Evolutionary conservation across 148 eudicot genomes (phyloP), one percentile per base, ranked within the genome.

Genomic region (Nepenthes gracilis): DNA sequence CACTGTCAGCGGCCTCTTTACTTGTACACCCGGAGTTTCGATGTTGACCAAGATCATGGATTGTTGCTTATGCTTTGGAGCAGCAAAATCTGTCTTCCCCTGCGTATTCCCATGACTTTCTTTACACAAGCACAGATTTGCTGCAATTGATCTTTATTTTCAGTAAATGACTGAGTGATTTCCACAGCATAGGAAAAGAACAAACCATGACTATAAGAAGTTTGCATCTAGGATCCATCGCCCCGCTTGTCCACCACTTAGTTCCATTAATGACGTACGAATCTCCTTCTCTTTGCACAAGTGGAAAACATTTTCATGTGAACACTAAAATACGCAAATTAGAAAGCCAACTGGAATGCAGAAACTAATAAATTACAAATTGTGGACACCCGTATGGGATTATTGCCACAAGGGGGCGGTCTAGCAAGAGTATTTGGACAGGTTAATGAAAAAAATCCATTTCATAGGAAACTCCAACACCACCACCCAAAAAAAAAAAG

Each of bases 201-300:
- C 94, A 75, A 56, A 93, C 98, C 98, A 88, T 88, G 65, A 88
- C 79, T 35, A 93, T 86, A 47, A 93, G 96, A 59, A 93, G 59
- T 74, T 80, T 88, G 82, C 98, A 93, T 74, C 98, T 80, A 67
- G 98, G 96, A 80, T 93, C 98, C 98, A 93, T 93, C 38, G 98
- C 98, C 73, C 98, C 98, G 68, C 98, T 93, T n/a, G 98, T 88
- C 96, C 98, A 93, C 98, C 98, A 93, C 66, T 93, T 88, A 45
- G 70, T 85, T 50, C 98, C 98, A 60, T 86, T 93, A 36, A 93
- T 86, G 60, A 93, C 72, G 72, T 88, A 93, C 2, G 78, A 80
- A 60, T 86, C 96, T 35, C 89, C 98, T 54, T 93, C 79, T 66
- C 98, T 93, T 77, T 60, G 64, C 32, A 68, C 43, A 67, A 75